A percentile compares a stretch with the other conserved stretches of the same genome.
Conservation (phyloP, 495 filamentous ascomycete species). For the Trichodelitschia bisporula region DNA sequence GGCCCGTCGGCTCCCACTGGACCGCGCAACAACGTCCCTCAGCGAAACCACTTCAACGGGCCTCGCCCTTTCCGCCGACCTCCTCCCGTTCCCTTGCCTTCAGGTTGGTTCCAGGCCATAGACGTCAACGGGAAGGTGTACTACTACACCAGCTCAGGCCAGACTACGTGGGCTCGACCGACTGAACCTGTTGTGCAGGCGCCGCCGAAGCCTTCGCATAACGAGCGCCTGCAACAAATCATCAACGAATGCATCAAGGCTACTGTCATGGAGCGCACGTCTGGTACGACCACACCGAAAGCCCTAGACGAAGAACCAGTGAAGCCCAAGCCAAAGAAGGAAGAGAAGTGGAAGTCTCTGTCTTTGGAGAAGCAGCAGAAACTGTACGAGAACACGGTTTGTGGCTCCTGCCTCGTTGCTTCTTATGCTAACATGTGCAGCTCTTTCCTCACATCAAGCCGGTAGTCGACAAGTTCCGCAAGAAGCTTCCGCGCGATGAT, state of each 20-base stretch:
- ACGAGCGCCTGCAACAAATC: constrained; percentile 51
- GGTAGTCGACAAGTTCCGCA: constrained; percentile 61
- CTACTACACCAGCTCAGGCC: constrained; percentile 53
- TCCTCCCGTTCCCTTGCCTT: constrained; percentile 34
- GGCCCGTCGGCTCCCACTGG: constrained; percentile 35
- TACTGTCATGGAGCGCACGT: constrained; percentile 35
- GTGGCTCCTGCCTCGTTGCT: constrained; percentile 9
- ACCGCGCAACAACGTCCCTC: constrained; percentile 37
- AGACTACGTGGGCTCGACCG: constrained; percentile 59
- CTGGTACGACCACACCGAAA: constrained; percentile 20
- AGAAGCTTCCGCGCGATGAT: constrained; percentile 66
- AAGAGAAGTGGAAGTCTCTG: constrained; percentile 63
- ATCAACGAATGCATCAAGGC: constrained; percentile 52
- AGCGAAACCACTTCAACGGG: too few species aligned
- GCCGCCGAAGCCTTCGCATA: constrained; percentile 37
- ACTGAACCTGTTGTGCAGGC: constrained; percentile 29
- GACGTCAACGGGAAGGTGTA: constrained; percentile 44
- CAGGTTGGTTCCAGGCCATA: constrained; percentile 49
- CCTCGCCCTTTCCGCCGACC: constrained; percentile 23
- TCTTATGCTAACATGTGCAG: constrained; percentile 18
- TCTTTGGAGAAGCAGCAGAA: constrained; percentile 74
- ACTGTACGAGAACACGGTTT: constrained; percentile 74
- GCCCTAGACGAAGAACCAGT: constrained; percentile 7
- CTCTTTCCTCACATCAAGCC: constrained; percentile 62
- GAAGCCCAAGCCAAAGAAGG: constrained; percentile 26